phyloP scores from a whole-genome alignment of 352 stramenopile species.

The Phytophthora megakarya region DNA sequence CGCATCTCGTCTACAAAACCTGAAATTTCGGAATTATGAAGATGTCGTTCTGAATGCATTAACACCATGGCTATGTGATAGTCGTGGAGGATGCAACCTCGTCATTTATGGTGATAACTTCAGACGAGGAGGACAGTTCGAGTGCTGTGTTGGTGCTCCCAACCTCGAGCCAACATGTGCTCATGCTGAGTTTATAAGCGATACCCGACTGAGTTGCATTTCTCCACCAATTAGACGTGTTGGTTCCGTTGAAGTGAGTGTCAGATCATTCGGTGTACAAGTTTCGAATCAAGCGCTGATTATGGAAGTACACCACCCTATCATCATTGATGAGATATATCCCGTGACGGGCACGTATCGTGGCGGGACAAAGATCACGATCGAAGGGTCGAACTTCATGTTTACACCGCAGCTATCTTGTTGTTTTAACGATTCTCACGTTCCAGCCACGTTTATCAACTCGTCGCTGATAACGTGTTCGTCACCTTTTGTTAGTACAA shows the following conservation, averaged over 20 bases:
- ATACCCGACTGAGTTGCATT: slow-evolving; percentile 37
- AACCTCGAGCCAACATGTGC: slow-evolving; percentile 18
- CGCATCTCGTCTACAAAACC: slow-evolving; percentile 14
- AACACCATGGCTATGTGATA: slow-evolving; percentile 53
- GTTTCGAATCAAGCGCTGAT: slow-evolving; percentile 12
- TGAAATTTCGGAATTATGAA: slow-evolving; percentile 44
- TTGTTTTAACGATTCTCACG: slow-evolving; percentile 58
- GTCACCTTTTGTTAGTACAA: slow-evolving; percentile 41
- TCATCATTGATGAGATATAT: slow-evolving; percentile 32
- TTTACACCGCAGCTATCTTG: slow-evolving; percentile 62
- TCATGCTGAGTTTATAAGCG: slow-evolving; percentile 37
- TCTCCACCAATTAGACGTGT: slow-evolving; percentile 29
- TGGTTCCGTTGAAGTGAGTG: slow-evolving; percentile 21
- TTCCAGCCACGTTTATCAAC: slow-evolving; percentile 72
- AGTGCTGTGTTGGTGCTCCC: slow-evolving; percentile 58
- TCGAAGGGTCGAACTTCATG: slow-evolving; percentile 59
- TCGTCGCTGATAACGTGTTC: slow-evolving; percentile 57
- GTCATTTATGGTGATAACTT: slow-evolving; percentile 42
- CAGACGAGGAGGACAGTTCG: slow-evolving; percentile 31
- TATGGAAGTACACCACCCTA: slow-evolving; percentile 37
- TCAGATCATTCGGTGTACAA: slow-evolving; percentile 24
- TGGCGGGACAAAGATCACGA: slow-evolving; percentile 48
- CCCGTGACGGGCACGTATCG: slow-evolving; percentile 34
- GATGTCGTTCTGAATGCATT: slow-evolving; percentile 43
- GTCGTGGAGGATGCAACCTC: slow-evolving; percentile 36